phyloP scores from a whole-genome alignment of 2,329 filamentous ascomycete species.

The Botrytis sinoallii region DNA sequence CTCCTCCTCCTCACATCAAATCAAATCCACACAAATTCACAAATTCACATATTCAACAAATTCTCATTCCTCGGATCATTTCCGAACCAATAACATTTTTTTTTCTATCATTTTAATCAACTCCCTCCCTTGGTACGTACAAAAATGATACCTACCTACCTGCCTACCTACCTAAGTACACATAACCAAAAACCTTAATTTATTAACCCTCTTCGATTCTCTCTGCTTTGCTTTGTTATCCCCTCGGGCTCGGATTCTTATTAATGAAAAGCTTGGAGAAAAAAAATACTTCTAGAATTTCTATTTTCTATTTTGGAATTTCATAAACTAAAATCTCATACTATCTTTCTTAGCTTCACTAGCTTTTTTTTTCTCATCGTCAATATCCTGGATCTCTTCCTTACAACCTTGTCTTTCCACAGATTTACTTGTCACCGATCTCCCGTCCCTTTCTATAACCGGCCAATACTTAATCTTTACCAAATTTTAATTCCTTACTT shows the following conservation, averaged over 20 bases:
- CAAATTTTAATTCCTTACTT: slow-evolving; percentile 14
- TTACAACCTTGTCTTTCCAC: not conserved
- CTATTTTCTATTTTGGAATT: slow-evolving; percentile 10
- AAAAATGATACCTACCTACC: not conserved
- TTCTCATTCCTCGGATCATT: slow-evolving; percentile 12
- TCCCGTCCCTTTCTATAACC: not conserved
- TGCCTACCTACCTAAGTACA: not conserved
- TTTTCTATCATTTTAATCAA: not conserved
- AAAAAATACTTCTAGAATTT: not conserved
- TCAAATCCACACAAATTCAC: not conserved
- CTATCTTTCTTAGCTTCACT: slow-evolving; percentile 3
- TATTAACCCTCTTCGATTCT: not conserved
- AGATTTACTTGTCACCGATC: not conserved
- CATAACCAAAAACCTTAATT: slow-evolving; percentile 2
- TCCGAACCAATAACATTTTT: slow-evolving; percentile 1
- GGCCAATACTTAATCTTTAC: not conserved
- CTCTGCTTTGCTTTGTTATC: not conserved
- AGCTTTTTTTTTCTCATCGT: not conserved
- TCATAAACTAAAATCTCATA: slow-evolving; percentile 6
- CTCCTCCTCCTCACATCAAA: not conserved
- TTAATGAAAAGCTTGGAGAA: not conserved
- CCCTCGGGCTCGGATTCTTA: not conserved
- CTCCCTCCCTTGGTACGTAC: slow-evolving; percentile 7
- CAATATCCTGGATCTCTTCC: slow-evolving; percentile 10
- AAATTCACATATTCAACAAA: not conserved